Conservation (phyloP, 805 yeast genomes). For the Monosporozyma aerobia region DNA sequence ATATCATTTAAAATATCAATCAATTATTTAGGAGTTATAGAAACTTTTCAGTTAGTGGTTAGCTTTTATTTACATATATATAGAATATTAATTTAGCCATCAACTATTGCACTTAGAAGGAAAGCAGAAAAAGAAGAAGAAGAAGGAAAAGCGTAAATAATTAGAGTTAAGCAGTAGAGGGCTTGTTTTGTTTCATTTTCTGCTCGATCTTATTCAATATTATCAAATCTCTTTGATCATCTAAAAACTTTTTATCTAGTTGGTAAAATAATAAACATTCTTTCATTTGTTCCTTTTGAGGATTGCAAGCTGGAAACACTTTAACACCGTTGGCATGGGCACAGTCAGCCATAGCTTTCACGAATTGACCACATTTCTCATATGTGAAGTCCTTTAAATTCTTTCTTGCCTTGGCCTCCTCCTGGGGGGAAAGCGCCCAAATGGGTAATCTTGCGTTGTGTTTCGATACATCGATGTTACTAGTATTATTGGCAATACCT, state of each 20-base stretch:
- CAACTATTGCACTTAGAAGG: background rate
- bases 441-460: conserved; percentile 40
- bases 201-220: conserved; percentile 46
- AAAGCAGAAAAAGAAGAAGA: background rate
- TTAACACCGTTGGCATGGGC: conserved; percentile 53
- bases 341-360: conserved; percentile 58
- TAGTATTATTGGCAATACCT: background rate
- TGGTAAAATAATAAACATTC: conserved; percentile 57
- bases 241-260: conserved; percentile 48
- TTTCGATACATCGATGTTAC: background rate
- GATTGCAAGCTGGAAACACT: conserved; percentile 57
- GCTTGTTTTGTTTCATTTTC: conserved; percentile 8
- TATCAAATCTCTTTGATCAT: conserved; percentile 56
- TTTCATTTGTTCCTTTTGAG: conserved; percentile 47
- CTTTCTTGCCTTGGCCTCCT: conserved; percentile 62
- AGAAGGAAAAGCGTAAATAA: too few species aligned
- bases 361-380: conserved; percentile 56
- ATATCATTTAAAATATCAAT: background rate
- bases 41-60: background rate
- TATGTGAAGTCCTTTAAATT: conserved; percentile 63
- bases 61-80: background rate
- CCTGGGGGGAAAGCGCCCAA: conserved; percentile 71
- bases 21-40: background rate
- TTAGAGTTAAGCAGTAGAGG: background rate
- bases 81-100: background rate